Evolutionary conservation across 164 flowering plant species (phyloP).

Genomic region (Hamamelis virginiana): DNA sequence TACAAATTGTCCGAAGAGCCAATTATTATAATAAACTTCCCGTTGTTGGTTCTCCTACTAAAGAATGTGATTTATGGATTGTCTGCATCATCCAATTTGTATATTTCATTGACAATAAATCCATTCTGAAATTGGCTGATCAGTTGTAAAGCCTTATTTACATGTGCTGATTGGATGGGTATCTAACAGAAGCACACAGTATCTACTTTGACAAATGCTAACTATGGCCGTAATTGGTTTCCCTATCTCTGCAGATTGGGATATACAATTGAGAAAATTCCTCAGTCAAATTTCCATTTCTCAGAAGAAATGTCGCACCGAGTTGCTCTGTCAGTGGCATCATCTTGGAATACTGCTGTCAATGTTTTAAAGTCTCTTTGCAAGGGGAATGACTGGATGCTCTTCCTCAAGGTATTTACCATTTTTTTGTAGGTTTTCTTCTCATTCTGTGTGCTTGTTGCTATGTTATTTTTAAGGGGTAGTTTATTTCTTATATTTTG

Average conservation of each 20-base stretch:
- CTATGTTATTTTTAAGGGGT: not conserved
- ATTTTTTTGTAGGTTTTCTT: not conserved
- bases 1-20: no score
- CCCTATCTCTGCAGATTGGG: slow-evolving; percentile 58
- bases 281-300: slow-evolving; percentile 56
- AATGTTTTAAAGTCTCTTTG: slow-evolving; percentile 55
- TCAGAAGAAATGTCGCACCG: slow-evolving; percentile 55
- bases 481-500: no score
- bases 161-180: no score
- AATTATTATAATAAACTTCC: no score
- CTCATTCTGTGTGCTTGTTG: not conserved
- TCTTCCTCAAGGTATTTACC: slow-evolving; percentile 67
- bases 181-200: not conserved
- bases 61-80: not conserved
- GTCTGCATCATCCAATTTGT: not conserved
- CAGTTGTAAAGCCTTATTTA: no score
- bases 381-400: slow-evolving; percentile 67
- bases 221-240: not conserved
- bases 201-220: not conserved
- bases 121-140: not conserved
- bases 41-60: not conserved
- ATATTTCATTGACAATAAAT: not conserved
- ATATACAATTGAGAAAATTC: slow-evolving; percentile 69
- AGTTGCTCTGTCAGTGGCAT: slow-evolving; percentile 47
- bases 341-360: slow-evolving; percentile 65